A percentile compares a stretch with the other conserved stretches of the same genome.
Conservation (phyloP, 2,329 filamentous ascomycete species). For the Didymella arachidicola region DNA sequence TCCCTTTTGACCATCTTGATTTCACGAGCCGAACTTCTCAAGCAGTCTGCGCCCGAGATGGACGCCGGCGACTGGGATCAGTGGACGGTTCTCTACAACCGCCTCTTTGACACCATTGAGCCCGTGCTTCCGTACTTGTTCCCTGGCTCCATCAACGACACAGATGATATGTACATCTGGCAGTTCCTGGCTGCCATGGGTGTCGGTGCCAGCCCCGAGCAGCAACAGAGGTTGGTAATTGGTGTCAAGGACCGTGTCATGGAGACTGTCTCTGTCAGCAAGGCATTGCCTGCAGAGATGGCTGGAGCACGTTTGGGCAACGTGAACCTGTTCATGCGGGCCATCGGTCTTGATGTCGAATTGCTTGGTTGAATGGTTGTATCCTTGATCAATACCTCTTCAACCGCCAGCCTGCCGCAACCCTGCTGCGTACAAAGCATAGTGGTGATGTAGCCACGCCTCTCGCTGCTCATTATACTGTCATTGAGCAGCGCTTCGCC, state of each 20-base stretch:
- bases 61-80: slow-evolving; percentile 74
- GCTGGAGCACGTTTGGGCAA: slow-evolving; percentile 83
- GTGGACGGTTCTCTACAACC: slow-evolving; percentile 84
- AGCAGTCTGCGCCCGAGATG: slow-evolving; percentile 74
- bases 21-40: slow-evolving; percentile 91
- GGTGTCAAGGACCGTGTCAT: slow-evolving; percentile 98
- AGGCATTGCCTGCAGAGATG: slow-evolving; percentile 88
- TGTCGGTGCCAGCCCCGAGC: slow-evolving; percentile 89
- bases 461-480: slow-evolving; percentile 5
- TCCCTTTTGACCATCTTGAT: slow-evolving; percentile 93
- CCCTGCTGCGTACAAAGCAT: background rate
- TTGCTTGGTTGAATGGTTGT: slow-evolving; percentile 63
- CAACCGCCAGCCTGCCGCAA: background rate
- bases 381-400: background rate
- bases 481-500: slow-evolving; percentile 5
- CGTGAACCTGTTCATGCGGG: slow-evolving; percentile 98
- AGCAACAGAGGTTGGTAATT: slow-evolving; percentile 92
- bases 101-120: slow-evolving; percentile 86
- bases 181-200: slow-evolving; percentile 96
- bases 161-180: slow-evolving; percentile 97
- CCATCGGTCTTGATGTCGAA: slow-evolving; percentile 97
- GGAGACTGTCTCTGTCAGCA: slow-evolving; percentile 88
- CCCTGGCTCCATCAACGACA: slow-evolving; percentile 86
- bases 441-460: background rate
- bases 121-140: slow-evolving; percentile 85